Base-by-base conservation (phyloP, 2,329 filamentous ascomycete genomes). In the Diaporthe sp. region DNA sequence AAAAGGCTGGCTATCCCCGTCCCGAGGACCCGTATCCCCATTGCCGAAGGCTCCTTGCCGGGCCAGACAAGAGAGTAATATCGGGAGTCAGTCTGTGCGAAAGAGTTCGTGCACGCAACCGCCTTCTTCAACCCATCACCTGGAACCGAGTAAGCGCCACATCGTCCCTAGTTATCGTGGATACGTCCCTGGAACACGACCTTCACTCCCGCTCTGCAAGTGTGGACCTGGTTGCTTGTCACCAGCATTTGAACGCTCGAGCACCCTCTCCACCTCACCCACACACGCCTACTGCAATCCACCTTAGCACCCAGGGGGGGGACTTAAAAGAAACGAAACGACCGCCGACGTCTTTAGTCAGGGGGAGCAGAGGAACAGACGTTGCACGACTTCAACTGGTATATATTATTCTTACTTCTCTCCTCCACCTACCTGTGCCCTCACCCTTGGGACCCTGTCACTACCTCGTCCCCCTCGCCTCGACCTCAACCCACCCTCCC, bases 251-350 rank as follows among this genome's bases (percentile, higher is more conserved):
- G 63, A 68, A 37, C 63, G 63, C 63, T 68, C 63, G 63, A 68
- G 63, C 63, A 53, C 59, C 25, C 63, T 39, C 47, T 68, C 63
- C 63, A 68, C 63, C 47, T 68, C 63, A 53, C 63, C 63, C 63
- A 53, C 63, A 53, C 63, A 68, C 63, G 63, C 47, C 47, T 53
- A 50, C 63, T 68, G 44, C 32, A 68, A 53, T 68, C 63, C 63
- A 68, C 63, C 63, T 68, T 68, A 68, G 25, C 63, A 68, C 47
- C 44, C 44, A 51, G 32, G 63, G 63, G 61, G 63, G 63, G 39
- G 63, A 27, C 44, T 68, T 68, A 68, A 68, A 68, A 68, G 63
- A 68, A 68, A 68, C 63, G 63, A 68, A 68, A 68, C 63, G 63
- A 68, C 63, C 63, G 63, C 63, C 63, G 53, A 68, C 63, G 63